Evolutionary conservation across 139 green algal genomes (phyloP).

Genomic region (Chlamydomonas asymmetrica): DNA sequence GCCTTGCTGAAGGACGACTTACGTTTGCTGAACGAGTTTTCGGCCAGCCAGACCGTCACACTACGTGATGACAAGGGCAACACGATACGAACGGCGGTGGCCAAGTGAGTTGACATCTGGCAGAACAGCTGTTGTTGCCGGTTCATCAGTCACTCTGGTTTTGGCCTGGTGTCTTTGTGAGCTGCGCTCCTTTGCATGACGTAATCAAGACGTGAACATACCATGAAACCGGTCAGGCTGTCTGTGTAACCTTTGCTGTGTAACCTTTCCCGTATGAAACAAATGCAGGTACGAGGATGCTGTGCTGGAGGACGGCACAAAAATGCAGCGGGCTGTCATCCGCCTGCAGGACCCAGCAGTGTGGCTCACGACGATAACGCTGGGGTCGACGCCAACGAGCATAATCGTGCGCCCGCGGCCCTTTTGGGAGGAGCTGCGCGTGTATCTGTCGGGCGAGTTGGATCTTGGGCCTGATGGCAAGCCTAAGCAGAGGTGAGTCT

Average conservation of each 20-base stretch:
- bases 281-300: slow-evolving; percentile 20
- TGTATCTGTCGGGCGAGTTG: slow-evolving; percentile 48
- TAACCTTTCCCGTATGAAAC: too few species aligned
- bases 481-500: slow-evolving; percentile 34
- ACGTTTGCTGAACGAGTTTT: slow-evolving; percentile 51
- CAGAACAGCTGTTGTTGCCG: slow-evolving; percentile 1
- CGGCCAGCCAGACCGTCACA: slow-evolving; percentile 33
- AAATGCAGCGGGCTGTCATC: slow-evolving; percentile 59
- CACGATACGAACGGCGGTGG: slow-evolving; percentile 10
- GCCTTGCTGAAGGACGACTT: slow-evolving; percentile 47
- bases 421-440: slow-evolving; percentile 59
- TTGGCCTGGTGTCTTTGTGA: too few species aligned
- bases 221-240: too few species aligned
- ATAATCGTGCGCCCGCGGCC: slow-evolving; percentile 77
- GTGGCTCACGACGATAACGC: slow-evolving; percentile 79
- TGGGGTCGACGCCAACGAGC: slow-evolving; percentile 49
- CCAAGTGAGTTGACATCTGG: background rate
- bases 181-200: too few species aligned
- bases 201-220: too few species aligned
- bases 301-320: slow-evolving; percentile 26
- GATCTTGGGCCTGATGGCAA: slow-evolving; percentile 14
- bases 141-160: too few species aligned
- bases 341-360: slow-evolving; percentile 45
- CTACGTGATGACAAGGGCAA: slow-evolving; percentile 33
- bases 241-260: too few species aligned